Evolutionary conservation across 805 yeast species (phyloP).

Genomic region (Saccharomycopsis fodiens): DNA sequence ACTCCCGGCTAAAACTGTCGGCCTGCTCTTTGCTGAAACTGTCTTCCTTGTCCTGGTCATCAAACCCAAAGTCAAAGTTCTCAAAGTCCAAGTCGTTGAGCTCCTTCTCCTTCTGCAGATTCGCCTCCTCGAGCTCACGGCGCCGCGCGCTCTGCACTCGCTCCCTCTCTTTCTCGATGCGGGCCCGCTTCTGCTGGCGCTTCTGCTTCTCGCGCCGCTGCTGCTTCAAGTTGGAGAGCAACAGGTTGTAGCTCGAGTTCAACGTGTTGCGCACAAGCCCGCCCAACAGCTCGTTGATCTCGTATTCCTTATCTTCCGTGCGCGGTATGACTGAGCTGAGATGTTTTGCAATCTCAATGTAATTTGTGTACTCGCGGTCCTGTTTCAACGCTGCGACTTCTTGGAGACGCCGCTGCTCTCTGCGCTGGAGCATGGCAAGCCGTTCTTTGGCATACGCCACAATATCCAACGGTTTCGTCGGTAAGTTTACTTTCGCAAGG

Average conservation of each 20-base stretch:
- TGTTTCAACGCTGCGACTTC: slow-evolving; percentile 7
- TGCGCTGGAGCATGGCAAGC: slow-evolving; percentile 29
- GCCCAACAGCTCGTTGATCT: slow-evolving; percentile 10
- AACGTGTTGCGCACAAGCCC: slow-evolving; percentile 3
- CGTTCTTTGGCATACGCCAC: slow-evolving; percentile 49
- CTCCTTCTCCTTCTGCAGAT: slow-evolving; percentile 6
- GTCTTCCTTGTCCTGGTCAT: slow-evolving; percentile 10
- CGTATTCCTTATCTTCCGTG: not conserved
- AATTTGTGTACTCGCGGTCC: slow-evolving; percentile 4
- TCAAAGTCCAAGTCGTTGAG: slow-evolving; percentile 17
- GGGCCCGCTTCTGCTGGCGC: slow-evolving; percentile 3
- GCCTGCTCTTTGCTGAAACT: too few species aligned
- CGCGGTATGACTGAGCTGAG: slow-evolving; percentile 12
- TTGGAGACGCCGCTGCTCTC: slow-evolving; percentile 19
- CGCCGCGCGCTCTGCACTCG: slow-evolving; percentile 2
- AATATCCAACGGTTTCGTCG: slow-evolving; percentile 40
- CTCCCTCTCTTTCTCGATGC: slow-evolving; percentile 8
- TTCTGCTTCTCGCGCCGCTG: slow-evolving; percentile 9
- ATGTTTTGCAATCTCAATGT: slow-evolving; percentile 9
- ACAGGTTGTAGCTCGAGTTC: slow-evolving; percentile 8
- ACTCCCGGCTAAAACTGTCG: too few species aligned
- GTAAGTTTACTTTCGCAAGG: slow-evolving; percentile 15
- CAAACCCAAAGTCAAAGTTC: slow-evolving; percentile 20
- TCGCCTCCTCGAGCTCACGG: not conserved
- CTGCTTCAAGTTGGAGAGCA: slow-evolving; percentile 1